Percentiles rank a stretch among this genome's conserved stretches.
phyloP scores from a whole-genome alignment of 2,329 filamentous ascomycete genomes.

The Alternaria atra region DNA sequence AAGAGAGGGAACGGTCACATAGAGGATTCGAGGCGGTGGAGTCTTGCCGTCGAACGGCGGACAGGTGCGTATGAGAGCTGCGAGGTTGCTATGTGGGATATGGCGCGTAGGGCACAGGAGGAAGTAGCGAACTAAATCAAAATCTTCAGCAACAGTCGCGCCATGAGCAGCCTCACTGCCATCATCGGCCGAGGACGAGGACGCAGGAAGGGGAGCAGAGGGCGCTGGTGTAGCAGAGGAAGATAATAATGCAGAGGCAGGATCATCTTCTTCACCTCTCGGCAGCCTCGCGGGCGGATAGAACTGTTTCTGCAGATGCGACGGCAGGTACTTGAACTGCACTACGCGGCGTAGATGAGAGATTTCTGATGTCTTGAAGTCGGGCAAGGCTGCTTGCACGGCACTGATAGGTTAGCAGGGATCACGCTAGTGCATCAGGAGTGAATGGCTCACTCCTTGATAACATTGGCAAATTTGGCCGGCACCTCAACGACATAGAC shows the following conservation, averaged over 20 bases:
- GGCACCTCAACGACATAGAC: slow-evolving; percentile 78
- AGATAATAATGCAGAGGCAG: slow-evolving; percentile 41
- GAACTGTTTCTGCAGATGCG: slow-evolving; percentile 61
- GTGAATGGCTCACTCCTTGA: slow-evolving; percentile 70
- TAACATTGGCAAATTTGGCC: slow-evolving; percentile 73
- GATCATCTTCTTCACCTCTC: slow-evolving; percentile 46
- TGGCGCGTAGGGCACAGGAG: slow-evolving; percentile 61
- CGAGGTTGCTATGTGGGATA: slow-evolving; percentile 62
- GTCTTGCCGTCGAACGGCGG: slow-evolving; percentile 51
- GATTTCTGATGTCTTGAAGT: slow-evolving; percentile 56
- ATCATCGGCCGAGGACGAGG: slow-evolving; percentile 11
- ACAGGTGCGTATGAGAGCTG: slow-evolving; percentile 44
- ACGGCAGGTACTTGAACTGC: slow-evolving; percentile 73
- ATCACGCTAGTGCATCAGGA: slow-evolving; percentile 17
- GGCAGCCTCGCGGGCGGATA: slow-evolving; percentile 43
- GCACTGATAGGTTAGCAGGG: slow-evolving; percentile 48
- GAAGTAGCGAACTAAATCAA: slow-evolving; percentile 57
- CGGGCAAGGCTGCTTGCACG: slow-evolving; percentile 56
- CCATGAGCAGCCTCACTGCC: slow-evolving; percentile 22
- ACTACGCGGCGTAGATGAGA: slow-evolving; percentile 77
- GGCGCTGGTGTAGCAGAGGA: slow-evolving; percentile 29
- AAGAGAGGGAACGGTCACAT: slow-evolving; percentile 74
- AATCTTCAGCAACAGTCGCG: slow-evolving; percentile 38
- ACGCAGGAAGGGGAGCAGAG: slow-evolving; percentile 17
- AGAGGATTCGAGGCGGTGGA: slow-evolving; percentile 63